Percentiles rank a stretch among this genome's conserved stretches.
Evolutionary conservation across 2,329 filamentous ascomycete species (phyloP).

Genomic region (Verticillium isaacii): DNA sequence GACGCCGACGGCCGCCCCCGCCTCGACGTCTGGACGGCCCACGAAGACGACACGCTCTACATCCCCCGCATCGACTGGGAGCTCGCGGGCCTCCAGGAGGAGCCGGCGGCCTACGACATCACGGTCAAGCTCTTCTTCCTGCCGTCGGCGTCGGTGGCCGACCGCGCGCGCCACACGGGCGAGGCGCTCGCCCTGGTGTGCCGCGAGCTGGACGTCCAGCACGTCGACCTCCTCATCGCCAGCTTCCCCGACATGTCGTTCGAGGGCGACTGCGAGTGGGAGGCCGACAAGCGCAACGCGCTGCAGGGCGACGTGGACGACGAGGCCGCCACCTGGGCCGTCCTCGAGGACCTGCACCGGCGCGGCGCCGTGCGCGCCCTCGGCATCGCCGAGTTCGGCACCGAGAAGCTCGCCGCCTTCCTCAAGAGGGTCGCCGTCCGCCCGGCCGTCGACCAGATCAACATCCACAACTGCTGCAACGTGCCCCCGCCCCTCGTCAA

Average conservation of each 20-base stretch:
- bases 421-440: conserved; percentile 64
- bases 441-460: conserved; percentile 91
- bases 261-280: conserved; percentile 84
- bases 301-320: conserved; percentile 62
- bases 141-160: conserved; percentile 59
- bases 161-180: conserved; percentile 64
- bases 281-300: conserved; percentile 59
- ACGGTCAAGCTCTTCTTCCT: conserved; percentile 95
- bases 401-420: conserved; percentile 74
- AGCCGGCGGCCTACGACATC: conserved; percentile 82
- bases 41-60: conserved; percentile 53
- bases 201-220: conserved; percentile 69
- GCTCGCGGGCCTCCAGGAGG: conserved; percentile 69
- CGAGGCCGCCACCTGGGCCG: conserved; percentile 63
- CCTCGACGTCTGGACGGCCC: conserved; percentile 62
- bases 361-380: conserved; percentile 69
- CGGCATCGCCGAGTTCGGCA: conserved; percentile 88
- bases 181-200: conserved; percentile 78
- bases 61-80: conserved; percentile 75
- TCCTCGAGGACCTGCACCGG: conserved; percentile 68
- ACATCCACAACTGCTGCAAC: conserved; percentile 90
- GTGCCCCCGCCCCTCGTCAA: conserved; percentile 83
- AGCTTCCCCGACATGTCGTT: conserved; percentile 93
- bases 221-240: conserved; percentile 83
- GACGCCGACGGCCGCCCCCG: conserved; percentile 19